Percentiles rank a stretch among this genome's conserved stretches.
Evolutionary conservation across 1,284 basidiomycete genomes (phyloP).

Genomic region (Irpex sp.): DNA sequence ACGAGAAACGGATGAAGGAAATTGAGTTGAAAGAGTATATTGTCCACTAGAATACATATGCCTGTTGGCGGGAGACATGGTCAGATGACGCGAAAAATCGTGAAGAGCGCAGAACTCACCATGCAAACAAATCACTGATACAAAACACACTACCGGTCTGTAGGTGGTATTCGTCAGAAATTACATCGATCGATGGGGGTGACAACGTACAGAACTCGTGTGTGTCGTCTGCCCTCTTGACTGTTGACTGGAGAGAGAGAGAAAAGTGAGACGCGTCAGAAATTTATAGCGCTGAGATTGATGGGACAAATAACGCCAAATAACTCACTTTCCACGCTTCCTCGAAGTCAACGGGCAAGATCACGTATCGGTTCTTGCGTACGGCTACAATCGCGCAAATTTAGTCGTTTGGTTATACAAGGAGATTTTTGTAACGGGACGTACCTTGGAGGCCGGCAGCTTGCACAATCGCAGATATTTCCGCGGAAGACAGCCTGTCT

Average conservation of each 20-base stretch:
- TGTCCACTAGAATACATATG: conserved; percentile 30
- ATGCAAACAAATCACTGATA: conserved; percentile 13
- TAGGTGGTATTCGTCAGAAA: neutral
- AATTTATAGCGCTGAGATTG: conserved; percentile 30
- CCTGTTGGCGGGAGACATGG: conserved; percentile 14
- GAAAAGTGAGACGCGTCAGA: conserved; percentile 23
- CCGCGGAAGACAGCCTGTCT: conserved; percentile 92
- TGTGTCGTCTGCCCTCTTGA: conserved; percentile 91
- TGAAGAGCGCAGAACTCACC: conserved; percentile 16
- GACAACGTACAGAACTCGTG: conserved; percentile 85
- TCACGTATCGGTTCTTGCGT: conserved; percentile 96
- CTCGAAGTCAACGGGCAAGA: conserved; percentile 96
- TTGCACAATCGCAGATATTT: conserved; percentile 95
- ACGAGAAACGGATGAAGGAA: neutral
- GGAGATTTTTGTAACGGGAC: conserved; percentile 12
- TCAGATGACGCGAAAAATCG: conserved; percentile 9
- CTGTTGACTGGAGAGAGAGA: conserved; percentile 66
- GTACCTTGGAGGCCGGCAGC: conserved; percentile 94
- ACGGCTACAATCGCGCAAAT: conserved; percentile 56
- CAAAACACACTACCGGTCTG: conserved; percentile 43
- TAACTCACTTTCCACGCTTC: conserved; percentile 94
- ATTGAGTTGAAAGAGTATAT: conserved; percentile 19
- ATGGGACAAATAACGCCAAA: conserved; percentile 38
- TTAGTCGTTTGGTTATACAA: neutral
- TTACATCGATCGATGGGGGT: neutral